A percentile compares a stretch with the other conserved stretches of the same genome.
Conservation (phyloP, 2,329 filamentous ascomycete species). For the Chrysoporthe cubensis region DNA sequence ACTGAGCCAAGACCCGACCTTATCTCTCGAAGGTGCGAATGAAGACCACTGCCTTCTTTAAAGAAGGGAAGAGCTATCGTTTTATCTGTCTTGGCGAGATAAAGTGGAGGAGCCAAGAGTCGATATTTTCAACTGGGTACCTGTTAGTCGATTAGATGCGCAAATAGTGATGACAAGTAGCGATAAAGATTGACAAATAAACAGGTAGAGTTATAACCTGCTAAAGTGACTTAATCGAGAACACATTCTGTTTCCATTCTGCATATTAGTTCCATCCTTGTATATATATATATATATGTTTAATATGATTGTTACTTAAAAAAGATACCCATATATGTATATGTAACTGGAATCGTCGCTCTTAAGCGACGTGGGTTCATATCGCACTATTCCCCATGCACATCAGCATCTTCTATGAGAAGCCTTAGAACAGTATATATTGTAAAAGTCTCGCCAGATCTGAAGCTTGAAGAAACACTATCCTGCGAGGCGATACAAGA, state of each 20-base stretch:
- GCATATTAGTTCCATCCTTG: too few relatives aligned
- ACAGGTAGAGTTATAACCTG: not conserved
- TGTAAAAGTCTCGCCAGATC: not conserved
- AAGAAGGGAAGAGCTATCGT: not conserved
- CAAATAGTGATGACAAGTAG: not conserved
- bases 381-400: not conserved
- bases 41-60: not conserved
- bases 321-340: too few relatives aligned
- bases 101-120: slow-evolving; percentile 1
- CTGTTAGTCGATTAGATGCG: not conserved
- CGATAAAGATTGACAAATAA: not conserved
- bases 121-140: not conserved
- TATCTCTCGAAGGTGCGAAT: not conserved
- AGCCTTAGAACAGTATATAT: not conserved
- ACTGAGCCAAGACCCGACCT: not conserved
- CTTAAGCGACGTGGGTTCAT: too few relatives aligned
- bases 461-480: not conserved
- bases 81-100: not conserved
- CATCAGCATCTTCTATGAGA: not conserved
- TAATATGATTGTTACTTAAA: too few relatives aligned
- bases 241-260: too few relatives aligned
- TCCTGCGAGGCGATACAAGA: too few relatives aligned
- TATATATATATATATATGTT: too few relatives aligned
- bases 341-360: too few relatives aligned
- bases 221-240: not conserved